Percentiles rank a stretch among this genome's conserved stretches.
These are phyloP conservation scores for Heterobasidion irregulare DNA, from an alignment of 1,284 basidiomycete species.

Conservation along the genomic window DNA sequence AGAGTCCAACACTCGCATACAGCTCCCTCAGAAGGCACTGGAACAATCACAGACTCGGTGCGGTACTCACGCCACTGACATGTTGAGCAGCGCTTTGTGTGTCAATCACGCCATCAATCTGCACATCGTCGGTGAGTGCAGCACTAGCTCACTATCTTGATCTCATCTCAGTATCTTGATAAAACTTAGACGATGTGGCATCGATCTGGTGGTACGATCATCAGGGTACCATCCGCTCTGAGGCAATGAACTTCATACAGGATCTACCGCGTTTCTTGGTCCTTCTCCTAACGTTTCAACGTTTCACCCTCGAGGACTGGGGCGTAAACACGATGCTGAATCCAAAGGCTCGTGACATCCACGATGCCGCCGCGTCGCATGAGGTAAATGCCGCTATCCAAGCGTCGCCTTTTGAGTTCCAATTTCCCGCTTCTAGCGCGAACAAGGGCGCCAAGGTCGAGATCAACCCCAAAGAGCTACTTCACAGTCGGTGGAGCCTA, in stretches of 20 bases:
- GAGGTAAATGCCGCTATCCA: not conserved
- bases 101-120: not conserved
- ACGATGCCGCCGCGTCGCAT: not conserved
- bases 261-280: slow-evolving; percentile 1
- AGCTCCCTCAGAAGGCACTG: not conserved
- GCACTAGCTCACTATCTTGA: not conserved
- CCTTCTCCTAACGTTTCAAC: slow-evolving; percentile 1
- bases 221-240: not conserved
- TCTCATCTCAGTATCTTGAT: not conserved
- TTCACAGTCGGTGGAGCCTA: not conserved
- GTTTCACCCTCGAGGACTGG: slow-evolving; percentile 2
- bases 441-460: not conserved
- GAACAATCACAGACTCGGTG: not conserved
- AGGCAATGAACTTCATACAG: slow-evolving; percentile 2
- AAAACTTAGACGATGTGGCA: not conserved
- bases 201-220: slow-evolving; percentile 5
- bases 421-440: not conserved
- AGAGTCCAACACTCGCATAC: not conserved
- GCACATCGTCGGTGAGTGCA: not conserved
- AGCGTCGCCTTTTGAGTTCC: not conserved
- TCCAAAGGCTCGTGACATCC: not conserved
- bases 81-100: not conserved
- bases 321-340: not conserved
- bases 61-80: not conserved
- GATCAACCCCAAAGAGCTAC: not conserved